A percentile compares a stretch with the other conserved stretches of the same genome.
phyloP scores from a whole-genome alignment of 2,329 filamentous ascomycete genomes.

The Exophiala bonariae region DNA sequence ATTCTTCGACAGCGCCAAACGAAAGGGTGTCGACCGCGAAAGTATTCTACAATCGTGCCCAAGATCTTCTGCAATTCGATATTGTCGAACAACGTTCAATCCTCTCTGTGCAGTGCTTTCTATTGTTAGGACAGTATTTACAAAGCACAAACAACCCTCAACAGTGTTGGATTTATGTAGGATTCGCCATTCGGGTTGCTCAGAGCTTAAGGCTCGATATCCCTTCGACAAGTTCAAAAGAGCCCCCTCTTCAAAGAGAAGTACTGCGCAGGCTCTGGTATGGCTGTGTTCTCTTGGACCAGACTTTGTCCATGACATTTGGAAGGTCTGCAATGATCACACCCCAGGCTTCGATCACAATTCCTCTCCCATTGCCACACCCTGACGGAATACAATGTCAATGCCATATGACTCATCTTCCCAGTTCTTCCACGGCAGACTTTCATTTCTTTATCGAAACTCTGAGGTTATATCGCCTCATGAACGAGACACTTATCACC shows the following conservation, averaged over 20 bases:
- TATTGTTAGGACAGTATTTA: constrained; percentile 51
- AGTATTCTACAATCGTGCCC: constrained; percentile 45
- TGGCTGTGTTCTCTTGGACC: constrained; percentile 39
- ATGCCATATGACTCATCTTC: background rate
- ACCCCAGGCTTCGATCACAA: constrained; percentile 9
- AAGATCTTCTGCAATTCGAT: constrained; percentile 44
- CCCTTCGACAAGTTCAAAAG: constrained; percentile 36
- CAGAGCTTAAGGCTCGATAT: constrained; percentile 50
- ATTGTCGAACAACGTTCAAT: constrained; percentile 41
- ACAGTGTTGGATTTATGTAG: constrained; percentile 53
- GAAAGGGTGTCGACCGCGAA: constrained; percentile 43
- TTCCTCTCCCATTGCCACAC: constrained; percentile 12
- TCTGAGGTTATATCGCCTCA: constrained; percentile 12
- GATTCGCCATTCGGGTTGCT: constrained; percentile 48
- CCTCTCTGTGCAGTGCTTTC: constrained; percentile 48
- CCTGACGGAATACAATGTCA: background rate
- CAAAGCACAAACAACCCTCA: constrained; percentile 51
- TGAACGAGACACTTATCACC: constrained; percentile 12
- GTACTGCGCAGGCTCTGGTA: constrained; percentile 33
- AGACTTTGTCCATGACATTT: constrained; percentile 16
- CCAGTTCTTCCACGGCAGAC: background rate
- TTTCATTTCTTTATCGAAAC: constrained; percentile 19
- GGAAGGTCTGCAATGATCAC: constrained; percentile 15
- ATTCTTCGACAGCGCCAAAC: constrained; percentile 40
- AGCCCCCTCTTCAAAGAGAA: constrained; percentile 31